phyloP scores from a whole-genome alignment of 2,329 filamentous ascomycete species.

The Talaromyces sp. region DNA sequence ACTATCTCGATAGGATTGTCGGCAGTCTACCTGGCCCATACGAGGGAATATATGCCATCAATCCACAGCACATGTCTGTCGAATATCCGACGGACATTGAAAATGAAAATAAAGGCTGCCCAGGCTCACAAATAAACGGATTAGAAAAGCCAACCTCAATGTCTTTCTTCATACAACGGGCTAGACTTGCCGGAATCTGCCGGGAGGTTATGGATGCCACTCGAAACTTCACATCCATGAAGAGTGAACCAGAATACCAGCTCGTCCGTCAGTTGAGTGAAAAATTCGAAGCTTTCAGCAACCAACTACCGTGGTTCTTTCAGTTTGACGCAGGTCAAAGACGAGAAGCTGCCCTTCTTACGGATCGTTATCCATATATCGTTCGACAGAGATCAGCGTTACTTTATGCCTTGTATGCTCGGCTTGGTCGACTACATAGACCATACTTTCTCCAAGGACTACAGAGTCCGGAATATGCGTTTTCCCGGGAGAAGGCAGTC shows the following conservation, averaged over 20 bases:
- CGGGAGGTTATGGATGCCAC: neutral
- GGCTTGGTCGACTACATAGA: neutral
- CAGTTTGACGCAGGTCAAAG: neutral
- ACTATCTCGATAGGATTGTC: neutral
- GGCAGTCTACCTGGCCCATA: neutral
- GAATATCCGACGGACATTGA: neutral
- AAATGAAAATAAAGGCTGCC: neutral
- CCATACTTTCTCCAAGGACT: neutral
- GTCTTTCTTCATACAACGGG: neutral
- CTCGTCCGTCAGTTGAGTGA: neutral
- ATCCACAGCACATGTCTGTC: neutral
- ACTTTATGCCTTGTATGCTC: neutral
- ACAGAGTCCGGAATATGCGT: neutral
- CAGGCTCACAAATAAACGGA: neutral
- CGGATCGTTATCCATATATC: neutral
- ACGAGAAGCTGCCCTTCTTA: neutral
- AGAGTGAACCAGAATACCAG: neutral
- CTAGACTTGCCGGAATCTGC: neutral
- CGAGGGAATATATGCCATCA: neutral
- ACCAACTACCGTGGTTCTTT: neutral
- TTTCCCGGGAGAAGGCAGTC: neutral
- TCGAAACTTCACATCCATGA: neutral
- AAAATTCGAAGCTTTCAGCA: neutral
- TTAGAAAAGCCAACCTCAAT: neutral
- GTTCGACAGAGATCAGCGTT: neutral